Evolutionary conservation across 306 rosid genomes (phyloP), one percentile per base, ranked within the genome.

Genomic region (Cucurbita moschata): DNA sequence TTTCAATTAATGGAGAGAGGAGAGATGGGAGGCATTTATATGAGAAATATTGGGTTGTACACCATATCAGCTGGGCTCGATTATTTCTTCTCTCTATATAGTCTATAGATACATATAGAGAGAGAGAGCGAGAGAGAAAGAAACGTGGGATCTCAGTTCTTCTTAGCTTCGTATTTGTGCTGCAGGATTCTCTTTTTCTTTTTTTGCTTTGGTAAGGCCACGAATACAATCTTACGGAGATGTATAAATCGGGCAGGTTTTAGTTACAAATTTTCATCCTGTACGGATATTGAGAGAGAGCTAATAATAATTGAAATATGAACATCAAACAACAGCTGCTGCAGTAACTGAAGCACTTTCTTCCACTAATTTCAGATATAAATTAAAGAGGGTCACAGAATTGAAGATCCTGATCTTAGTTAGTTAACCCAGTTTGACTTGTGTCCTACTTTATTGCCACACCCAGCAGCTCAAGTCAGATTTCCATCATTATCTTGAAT

Each of bases 51-150:
- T 64, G 83, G 74, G 65, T 85, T 81, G 77, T 87, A 84, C 79
- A 84, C 83, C 90, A 83, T 75, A 74, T 39, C 79, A 83, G 81
- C 87, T 89, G 67, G 60, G 47, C 72, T 81, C 54, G 54, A 63
- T 59, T 76, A 57, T 60, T 35, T 69, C 55, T 75, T 65, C 81
- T 79, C 74, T 26, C 38, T 79, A 43, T 30, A 30, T 30, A 2
- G 72, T 26, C 38, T 79, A 60, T 59, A 56, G 57, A 72, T 77
- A 71, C 83, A 62, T 80, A 58, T 67, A 80, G 73, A 71, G 77
- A 78, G 73, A 79, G 57, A 67, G 30, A 15, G 49, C 8, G 23
- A 21, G 64, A 60, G 42, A 76, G 21, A 35, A 71, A 37, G 67
- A 61, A 61, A 44, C 77, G 77, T 77, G 81, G 79, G 85, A 83